These are phyloP conservation scores for Amphibolis antarctica DNA, from an alignment of 106 monocot species.

Conservation along the genomic window DNA sequence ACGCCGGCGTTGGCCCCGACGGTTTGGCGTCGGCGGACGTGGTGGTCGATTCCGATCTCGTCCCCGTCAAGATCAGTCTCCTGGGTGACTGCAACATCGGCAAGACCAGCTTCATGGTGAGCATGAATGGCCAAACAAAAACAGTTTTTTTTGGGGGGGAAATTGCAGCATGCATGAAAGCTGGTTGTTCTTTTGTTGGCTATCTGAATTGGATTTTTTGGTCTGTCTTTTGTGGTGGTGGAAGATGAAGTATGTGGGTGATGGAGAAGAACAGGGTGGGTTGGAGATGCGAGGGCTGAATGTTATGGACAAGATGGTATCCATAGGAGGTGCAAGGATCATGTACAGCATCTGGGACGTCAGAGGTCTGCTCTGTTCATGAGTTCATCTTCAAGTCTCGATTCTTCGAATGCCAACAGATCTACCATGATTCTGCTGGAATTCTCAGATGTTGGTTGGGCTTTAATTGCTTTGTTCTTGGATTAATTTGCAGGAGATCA, in stretches of 20 bases:
- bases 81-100: slow-evolving; percentile 72
- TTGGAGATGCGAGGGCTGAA: slow-evolving; percentile 57
- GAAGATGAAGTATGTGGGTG: slow-evolving; percentile 66
- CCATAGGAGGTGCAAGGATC: slow-evolving; percentile 42
- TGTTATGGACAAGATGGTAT: slow-evolving; percentile 66
- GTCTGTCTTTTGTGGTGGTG: neutral
- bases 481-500: slow-evolving; percentile 55
- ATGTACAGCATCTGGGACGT: slow-evolving; percentile 82
- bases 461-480: no score
- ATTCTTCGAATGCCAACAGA: neutral
- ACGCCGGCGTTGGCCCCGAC: neutral
- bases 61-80: slow-evolving; percentile 60
- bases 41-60: slow-evolving; percentile 15
- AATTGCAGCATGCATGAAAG: no score
- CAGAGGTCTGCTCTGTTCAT: slow-evolving; percentile 30
- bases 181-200: neutral
- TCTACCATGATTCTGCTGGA: no score
- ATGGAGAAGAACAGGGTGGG: slow-evolving; percentile 43
- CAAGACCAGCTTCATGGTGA: slow-evolving; percentile 87
- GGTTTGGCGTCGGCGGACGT: neutral
- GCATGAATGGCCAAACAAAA: no score
- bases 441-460: no score
- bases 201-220: neutral
- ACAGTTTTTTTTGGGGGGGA: no score
- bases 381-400: neutral